Conservation (phyloP, 1,284 basidiomycete species). For the Sparassis latifolia region DNA sequence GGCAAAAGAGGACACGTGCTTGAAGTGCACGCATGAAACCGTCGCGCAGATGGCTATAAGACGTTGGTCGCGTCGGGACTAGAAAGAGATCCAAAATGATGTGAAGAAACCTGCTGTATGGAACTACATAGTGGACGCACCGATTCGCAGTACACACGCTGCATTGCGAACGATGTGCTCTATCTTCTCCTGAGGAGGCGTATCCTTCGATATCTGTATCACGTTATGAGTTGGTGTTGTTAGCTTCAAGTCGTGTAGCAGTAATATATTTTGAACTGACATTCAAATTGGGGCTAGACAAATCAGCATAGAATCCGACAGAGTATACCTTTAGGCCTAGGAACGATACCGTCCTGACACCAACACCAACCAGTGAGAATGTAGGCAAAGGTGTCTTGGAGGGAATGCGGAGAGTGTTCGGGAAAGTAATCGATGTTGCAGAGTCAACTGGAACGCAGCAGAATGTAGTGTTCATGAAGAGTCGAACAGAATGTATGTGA, state of each 20-base stretch:
- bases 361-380: constrained; percentile 71
- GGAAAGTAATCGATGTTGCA: constrained; percentile 67
- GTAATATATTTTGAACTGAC: constrained; percentile 28
- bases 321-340: constrained; percentile 81
- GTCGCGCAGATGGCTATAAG: constrained; percentile 78
- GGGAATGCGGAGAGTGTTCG: constrained; percentile 52
- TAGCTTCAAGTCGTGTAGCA: not conserved
- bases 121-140: constrained; percentile 21
- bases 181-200: constrained; percentile 64
- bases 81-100: constrained; percentile 1
- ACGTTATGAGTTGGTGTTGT: constrained; percentile 20
- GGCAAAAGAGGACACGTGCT: constrained; percentile 51
- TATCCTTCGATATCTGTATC: constrained; percentile 34
- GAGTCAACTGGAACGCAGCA: constrained; percentile 45
- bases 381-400: constrained; percentile 54
- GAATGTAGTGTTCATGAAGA: too few species aligned
- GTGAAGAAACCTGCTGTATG: too few species aligned
- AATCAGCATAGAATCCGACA: constrained; percentile 80
- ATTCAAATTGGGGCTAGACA: constrained; percentile 53
- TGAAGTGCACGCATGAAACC: constrained; percentile 78
- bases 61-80: constrained; percentile 82
- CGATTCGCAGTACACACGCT: constrained; percentile 70
- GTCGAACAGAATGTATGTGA: not conserved
- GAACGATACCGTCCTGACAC: constrained; percentile 83
- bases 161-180: constrained; percentile 60